Evolutionary conservation across 169 alveolate species (phyloP), one percentile per base, ranked within the genome.

Genomic region (Cryptosporidium sp.): DNA sequence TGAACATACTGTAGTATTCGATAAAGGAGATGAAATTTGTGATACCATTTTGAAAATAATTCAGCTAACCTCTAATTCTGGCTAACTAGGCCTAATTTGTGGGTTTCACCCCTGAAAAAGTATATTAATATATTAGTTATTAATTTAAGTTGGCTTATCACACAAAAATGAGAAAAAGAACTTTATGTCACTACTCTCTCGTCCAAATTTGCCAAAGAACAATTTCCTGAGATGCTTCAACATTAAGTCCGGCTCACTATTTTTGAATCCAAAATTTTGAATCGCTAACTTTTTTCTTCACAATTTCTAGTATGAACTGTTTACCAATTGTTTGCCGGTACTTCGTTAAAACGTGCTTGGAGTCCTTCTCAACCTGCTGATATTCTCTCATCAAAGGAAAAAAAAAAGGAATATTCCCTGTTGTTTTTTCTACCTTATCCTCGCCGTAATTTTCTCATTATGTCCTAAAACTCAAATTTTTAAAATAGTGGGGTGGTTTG

Each of bases 1-100:
- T 21, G 93, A 92, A 35, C 94, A 92, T 62, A 92, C 94, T 68
- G 52, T 65, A 4, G 89, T 80, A 26, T 80, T 80, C 43, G 89
- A 7, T 62, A 80, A 48, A 43, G 89, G 89, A 29, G 89, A 80
- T 29, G 89, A 80, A 43, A 80, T 80, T 29, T 80, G 89, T 26
- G 89, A 80, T 33, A 59, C 89, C 89, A 80, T 80, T 59, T 59
- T 37, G 2, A 51, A 26, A 21, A 55, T 0, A 55, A 55, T 55
- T 55, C 3, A 23, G 67, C 10, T 9, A 26, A 55, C 37, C 67
- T 21, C 67, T 8, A 55, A 43, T 45, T 29, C 5, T 16, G 16
- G 84, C 12, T 39, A 33, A n/a, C 37, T 68, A 26, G 43, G 84
- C 67, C 16, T 29, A 70, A 70, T 43, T 29, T 48, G 6, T 70